Conservation (phyloP, 2,329 filamentous ascomycete genomes). For the Orbilia oligospora region DNA sequence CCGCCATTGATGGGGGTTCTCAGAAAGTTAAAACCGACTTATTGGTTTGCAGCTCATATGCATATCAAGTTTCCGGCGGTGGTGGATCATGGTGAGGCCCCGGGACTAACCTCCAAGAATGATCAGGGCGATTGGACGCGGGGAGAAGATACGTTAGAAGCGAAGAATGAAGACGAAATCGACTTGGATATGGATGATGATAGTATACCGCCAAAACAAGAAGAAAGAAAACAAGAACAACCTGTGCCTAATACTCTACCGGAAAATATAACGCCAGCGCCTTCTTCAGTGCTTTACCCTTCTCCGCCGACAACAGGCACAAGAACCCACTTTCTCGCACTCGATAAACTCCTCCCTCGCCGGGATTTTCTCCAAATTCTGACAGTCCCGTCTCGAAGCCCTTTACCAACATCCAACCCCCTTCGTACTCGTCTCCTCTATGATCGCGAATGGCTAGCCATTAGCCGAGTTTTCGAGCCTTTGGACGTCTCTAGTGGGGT, state of each 20-base stretch:
- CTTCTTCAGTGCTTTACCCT: conserved; percentile 69
- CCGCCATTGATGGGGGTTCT: conserved; percentile 84
- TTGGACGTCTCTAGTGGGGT: conserved; percentile 71
- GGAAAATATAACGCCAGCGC: conserved; percentile 72
- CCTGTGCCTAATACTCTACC: conserved; percentile 16
- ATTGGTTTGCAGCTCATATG: conserved; percentile 95
- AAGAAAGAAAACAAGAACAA: conserved; percentile 50
- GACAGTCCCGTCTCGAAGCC: conserved; percentile 72
- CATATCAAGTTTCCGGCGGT: conserved; percentile 87
- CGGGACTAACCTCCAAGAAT: conserved; percentile 61
- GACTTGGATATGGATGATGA: conserved; percentile 77
- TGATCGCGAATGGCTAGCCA: conserved; percentile 95
- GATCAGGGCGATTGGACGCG: conserved; percentile 53
- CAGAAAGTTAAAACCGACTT: conserved; percentile 82
- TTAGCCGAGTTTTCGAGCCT: conserved; percentile 80
- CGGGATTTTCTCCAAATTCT: conserved; percentile 86
- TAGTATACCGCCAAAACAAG: conserved; percentile 65
- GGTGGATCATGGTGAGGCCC: conserved; percentile 70
- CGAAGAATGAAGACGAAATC: conserved; percentile 78
- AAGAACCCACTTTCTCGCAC: conserved; percentile 84
- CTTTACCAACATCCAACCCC: conserved; percentile 62
- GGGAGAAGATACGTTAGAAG: conserved; percentile 54
- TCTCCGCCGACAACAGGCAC: conserved; percentile 72
- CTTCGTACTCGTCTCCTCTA: conserved; percentile 78
- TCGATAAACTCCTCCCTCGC: conserved; percentile 89